Evolutionary conservation across 208 protist species (phyloP).

Genomic region (Endotrypanum monterogeii): DNA sequence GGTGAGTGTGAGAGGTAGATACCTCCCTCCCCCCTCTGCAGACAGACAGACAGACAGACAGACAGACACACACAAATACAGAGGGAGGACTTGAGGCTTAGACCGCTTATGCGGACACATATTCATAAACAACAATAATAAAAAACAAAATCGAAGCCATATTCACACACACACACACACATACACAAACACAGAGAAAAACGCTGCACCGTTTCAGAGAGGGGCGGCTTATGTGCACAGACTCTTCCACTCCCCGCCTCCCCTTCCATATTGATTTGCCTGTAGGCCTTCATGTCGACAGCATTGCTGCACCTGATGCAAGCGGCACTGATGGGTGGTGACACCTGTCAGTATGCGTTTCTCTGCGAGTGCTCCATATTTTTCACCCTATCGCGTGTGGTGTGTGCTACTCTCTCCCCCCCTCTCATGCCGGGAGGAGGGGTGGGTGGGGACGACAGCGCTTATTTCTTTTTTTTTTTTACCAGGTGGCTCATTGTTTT

Average conservation of each 20-base stretch:
- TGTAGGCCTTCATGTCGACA: too few species aligned
- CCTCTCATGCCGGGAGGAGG: too few species aligned
- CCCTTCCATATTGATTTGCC: too few species aligned
- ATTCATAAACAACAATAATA: not conserved
- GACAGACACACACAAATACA: not conserved
- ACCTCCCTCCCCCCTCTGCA: not conserved
- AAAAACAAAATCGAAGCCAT: not conserved
- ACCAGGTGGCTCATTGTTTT: constrained; percentile 32
- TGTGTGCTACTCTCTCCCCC: too few species aligned
- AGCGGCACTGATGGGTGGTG: too few species aligned
- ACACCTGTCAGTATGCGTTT: too few species aligned
- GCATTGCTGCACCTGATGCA: too few species aligned
- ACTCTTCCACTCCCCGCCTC: too few species aligned
- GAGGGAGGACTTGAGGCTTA: not conserved
- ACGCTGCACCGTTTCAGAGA: not conserved
- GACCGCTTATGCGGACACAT: constrained; percentile 3
- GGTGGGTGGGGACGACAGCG: not conserved
- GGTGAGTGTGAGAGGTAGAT: too few species aligned
- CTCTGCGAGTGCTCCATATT: too few species aligned
- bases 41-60: not conserved
- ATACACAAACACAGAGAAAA: not conserved
- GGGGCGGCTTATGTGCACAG: not conserved
- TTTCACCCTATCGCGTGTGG: too few species aligned
- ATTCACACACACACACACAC: constrained; percentile 4
- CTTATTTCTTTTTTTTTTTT: constrained; percentile 7